These are phyloP conservation scores for Suhomyces canberraensis DNA, from an alignment of 805 yeast species.

Conservation along the genomic window DNA sequence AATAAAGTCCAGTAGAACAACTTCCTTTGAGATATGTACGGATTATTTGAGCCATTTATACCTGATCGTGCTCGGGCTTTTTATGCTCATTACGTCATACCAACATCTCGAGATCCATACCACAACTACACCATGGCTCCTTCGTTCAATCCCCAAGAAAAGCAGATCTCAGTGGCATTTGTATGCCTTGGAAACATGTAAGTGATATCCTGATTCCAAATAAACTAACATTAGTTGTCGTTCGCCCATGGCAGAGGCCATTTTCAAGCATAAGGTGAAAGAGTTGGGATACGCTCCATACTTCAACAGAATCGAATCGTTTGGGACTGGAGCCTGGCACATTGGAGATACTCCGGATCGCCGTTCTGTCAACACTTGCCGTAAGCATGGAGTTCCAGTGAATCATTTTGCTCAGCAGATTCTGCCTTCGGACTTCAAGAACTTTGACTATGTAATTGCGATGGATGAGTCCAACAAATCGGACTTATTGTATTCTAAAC, in stretches of 20 bases:
- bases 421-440: constrained; percentile 43
- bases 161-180: constrained; percentile 66
- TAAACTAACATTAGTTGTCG: constrained; percentile 75
- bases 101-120: too few relatives aligned
- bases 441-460: constrained; percentile 66
- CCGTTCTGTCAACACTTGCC: constrained; percentile 67
- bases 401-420: constrained; percentile 75
- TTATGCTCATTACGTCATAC: too few relatives aligned
- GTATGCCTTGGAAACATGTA: constrained; percentile 89
- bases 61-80: too few relatives aligned
- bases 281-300: constrained; percentile 40
- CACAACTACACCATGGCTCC: constrained; percentile 17
- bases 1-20: too few relatives aligned
- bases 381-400: constrained; percentile 68
- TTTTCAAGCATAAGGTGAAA: constrained; percentile 64
- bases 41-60: too few relatives aligned
- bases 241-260: constrained; percentile 98
- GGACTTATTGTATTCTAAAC: constrained; percentile 51
- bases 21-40: too few relatives aligned
- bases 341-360: constrained; percentile 79
- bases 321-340: constrained; percentile 86
- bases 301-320: constrained; percentile 72
- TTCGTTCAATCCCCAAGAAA: constrained; percentile 16
- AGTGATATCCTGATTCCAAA: constrained; percentile 26
- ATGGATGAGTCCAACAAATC: constrained; percentile 64